Percentiles rank a stretch among this genome's conserved stretches.
Conservation (phyloP, 805 yeast genomes). For the Yamadazyma sp. region DNA sequence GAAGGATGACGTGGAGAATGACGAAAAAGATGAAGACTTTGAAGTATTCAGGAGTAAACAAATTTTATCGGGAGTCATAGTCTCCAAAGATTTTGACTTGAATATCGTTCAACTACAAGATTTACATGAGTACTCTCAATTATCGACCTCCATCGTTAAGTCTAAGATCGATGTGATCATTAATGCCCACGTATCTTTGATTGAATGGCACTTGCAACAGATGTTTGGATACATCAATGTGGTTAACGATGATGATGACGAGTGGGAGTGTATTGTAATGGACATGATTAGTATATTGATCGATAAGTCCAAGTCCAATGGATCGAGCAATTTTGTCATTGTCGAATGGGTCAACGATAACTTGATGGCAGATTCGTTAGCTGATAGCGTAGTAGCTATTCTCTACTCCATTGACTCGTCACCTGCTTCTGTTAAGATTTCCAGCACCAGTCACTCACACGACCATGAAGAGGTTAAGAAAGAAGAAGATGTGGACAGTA, state of each 20-base stretch:
- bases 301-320: constrained; percentile 35
- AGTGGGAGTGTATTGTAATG: constrained; percentile 47
- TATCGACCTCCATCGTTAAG: constrained; percentile 79
- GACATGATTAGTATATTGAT: constrained; percentile 42
- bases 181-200: constrained; percentile 75
- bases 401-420: constrained; percentile 89
- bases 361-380: constrained; percentile 81
- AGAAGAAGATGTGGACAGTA: constrained; percentile 14
- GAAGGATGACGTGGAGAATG: constrained; percentile 4
- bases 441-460: constrained; percentile 61
- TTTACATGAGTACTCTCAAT: constrained; percentile 82
- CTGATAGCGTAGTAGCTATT: constrained; percentile 91
- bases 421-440: constrained; percentile 89
- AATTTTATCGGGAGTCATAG: constrained; percentile 75
- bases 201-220: constrained; percentile 87
- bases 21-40: constrained; percentile 14
- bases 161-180: constrained; percentile 79
- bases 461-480: constrained; percentile 17
- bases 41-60: constrained; percentile 25
- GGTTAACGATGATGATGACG: constrained; percentile 51
- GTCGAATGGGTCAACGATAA: constrained; percentile 91
- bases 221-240: constrained; percentile 89
- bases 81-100: constrained; percentile 87
- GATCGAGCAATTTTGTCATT: constrained; percentile 43
- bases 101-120: constrained; percentile 82